Conservation (phyloP, 768 basidiomycete species). For the Mycena latifolia region DNA sequence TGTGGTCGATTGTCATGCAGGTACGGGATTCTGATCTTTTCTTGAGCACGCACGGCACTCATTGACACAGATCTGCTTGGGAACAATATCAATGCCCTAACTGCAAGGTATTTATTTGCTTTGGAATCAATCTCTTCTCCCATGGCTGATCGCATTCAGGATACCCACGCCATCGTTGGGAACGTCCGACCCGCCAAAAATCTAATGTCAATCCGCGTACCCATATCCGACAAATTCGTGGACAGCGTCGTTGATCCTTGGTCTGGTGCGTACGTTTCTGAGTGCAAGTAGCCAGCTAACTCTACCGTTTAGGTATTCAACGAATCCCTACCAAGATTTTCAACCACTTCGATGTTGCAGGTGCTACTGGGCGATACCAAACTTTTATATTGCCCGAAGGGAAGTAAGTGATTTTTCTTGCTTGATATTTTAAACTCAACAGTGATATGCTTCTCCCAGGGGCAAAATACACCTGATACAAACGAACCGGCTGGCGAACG, state of each 20-base stretch:
- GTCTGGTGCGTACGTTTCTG: constrained; percentile 44
- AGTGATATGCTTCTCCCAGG: constrained; percentile 47
- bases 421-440: not conserved
- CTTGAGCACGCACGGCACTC: constrained; percentile 4
- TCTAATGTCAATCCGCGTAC: constrained; percentile 14
- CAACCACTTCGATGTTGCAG: constrained; percentile 34
- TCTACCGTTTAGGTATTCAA: constrained; percentile 45
- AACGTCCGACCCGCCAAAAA: constrained; percentile 46
- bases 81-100: constrained; percentile 76
- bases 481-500: constrained; percentile 52
- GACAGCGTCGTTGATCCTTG: constrained; percentile 12
- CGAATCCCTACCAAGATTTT: constrained; percentile 39
- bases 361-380: constrained; percentile 39
- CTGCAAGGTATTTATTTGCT: constrained; percentile 60
- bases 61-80: constrained; percentile 72
- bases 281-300: not conserved
- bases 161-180: constrained; percentile 37
- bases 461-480: constrained; percentile 74
- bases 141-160: constrained; percentile 34
- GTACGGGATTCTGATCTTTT: constrained; percentile 50
- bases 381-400: constrained; percentile 64
- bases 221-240: constrained; percentile 9
- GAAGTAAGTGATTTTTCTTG: constrained; percentile 48
- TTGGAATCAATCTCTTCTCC: not conserved
- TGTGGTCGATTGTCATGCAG: constrained; percentile 84